phyloP scores from a whole-genome alignment of 1,284 basidiomycete genomes.

The Rhodotorula sp. region DNA sequence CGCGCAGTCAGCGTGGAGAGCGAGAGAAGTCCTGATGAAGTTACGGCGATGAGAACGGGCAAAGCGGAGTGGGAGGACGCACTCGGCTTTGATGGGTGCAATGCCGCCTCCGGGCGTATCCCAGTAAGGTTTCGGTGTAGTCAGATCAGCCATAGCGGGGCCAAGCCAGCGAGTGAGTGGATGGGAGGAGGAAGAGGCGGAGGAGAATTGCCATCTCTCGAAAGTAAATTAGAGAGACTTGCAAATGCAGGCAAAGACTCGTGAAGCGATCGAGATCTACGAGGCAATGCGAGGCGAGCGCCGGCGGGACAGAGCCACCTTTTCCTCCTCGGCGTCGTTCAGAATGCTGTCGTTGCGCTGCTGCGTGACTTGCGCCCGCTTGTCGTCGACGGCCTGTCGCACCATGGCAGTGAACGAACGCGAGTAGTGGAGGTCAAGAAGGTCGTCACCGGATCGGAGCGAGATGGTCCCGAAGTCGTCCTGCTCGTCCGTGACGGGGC shows the following conservation, averaged over 20 bases:
- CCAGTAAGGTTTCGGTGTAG: constrained; percentile 48
- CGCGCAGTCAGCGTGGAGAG: neutral
- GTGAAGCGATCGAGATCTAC: neutral
- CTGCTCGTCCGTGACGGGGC: neutral
- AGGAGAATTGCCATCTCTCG: neutral
- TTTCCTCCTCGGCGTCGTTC: neutral
- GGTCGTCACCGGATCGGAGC: neutral
- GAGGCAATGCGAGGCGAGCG: neutral
- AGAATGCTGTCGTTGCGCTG: neutral
- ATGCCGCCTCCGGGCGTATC: constrained; percentile 23
- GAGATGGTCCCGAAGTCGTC: neutral
- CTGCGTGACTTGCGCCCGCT: neutral
- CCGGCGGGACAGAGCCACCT: neutral
- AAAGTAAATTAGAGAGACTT: neutral
- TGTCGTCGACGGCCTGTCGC: neutral
- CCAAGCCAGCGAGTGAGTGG: too few relatives aligned
- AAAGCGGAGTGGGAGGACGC: constrained; percentile 44
- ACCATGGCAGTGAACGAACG: neutral
- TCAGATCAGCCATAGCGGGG: too few relatives aligned
- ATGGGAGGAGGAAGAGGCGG: too few relatives aligned
- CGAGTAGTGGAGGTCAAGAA: neutral
- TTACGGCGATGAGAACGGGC: neutral
- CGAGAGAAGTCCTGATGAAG: neutral
- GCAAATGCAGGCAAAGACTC: neutral
- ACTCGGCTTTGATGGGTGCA: constrained; percentile 75